Conservation (phyloP, 352 stramenopile species). For the Elongisporangium undulatum region DNA sequence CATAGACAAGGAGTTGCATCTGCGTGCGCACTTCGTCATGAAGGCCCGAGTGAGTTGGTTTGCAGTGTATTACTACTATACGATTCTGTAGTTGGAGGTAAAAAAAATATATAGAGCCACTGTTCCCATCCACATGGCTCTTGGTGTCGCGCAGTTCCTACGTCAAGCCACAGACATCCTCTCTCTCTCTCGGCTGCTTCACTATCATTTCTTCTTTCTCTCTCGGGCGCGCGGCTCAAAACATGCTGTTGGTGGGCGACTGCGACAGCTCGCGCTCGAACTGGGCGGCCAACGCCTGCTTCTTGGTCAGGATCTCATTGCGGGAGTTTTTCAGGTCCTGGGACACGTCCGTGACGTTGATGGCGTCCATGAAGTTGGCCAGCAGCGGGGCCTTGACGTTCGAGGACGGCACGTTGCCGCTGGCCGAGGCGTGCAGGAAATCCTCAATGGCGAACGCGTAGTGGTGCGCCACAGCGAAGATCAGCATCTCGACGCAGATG, state of each 20-base stretch:
- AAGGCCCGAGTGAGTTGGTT: not conserved
- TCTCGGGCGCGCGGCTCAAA: no score
- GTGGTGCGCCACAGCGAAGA: conserved; percentile 90
- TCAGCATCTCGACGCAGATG: conserved; percentile 95
- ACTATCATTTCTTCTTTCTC: not conserved
- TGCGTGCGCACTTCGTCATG: no score
- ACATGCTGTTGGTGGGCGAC: conserved; percentile 48
- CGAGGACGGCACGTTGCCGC: conserved; percentile 42
- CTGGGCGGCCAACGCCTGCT: conserved; percentile 80
- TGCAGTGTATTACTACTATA: not conserved
- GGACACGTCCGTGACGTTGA: conserved; percentile 87
- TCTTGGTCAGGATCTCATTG: conserved; percentile 87
- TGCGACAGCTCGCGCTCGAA: conserved; percentile 76
- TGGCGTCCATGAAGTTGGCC: conserved; percentile 87
- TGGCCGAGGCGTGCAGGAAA: conserved; percentile 51
- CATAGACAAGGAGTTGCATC: no score
- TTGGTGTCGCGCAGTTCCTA: not conserved
- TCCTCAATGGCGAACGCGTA: conserved; percentile 92
- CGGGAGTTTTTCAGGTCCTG: conserved; percentile 83
- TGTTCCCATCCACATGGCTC: not conserved
- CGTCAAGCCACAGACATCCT: not conserved
- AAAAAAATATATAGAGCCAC: no score
- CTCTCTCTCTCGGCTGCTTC: not conserved
- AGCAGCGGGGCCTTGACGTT: conserved; percentile 84
- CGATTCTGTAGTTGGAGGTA: not conserved